Percentiles rank a stretch among this genome's conserved stretches.
Evolutionary conservation across 139 green algal genomes (phyloP).

Genomic region (Trebouxia sp.): DNA sequence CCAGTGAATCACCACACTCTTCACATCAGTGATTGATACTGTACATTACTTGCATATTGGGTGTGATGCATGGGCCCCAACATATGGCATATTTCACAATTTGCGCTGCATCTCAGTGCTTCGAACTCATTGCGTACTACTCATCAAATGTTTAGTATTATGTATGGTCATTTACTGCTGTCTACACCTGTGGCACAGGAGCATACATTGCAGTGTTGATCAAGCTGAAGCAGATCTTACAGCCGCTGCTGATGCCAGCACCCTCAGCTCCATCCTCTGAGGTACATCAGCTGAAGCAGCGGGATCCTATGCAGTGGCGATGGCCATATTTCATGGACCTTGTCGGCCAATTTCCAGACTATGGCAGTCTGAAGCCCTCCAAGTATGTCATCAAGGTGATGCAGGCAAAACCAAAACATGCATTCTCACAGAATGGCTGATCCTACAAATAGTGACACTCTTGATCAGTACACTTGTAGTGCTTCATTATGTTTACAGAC

Average conservation of each 20-base stretch:
- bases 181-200: slow-evolving; percentile 3
- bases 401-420: background rate
- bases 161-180: background rate
- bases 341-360: background rate
- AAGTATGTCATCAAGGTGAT: slow-evolving; percentile 9
- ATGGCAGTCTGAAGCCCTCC: background rate
- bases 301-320: background rate
- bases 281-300: background rate
- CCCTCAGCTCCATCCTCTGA: background rate
- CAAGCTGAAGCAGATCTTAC: background rate
- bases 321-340: background rate
- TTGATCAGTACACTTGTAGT: too few relatives aligned
- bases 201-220: slow-evolving; percentile 2
- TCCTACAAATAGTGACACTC: too few relatives aligned
- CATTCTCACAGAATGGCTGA: background rate
- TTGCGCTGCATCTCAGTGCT: too few relatives aligned
- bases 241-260: background rate
- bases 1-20: too few relatives aligned
- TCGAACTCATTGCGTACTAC: background rate
- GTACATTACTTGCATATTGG: too few relatives aligned
- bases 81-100: too few relatives aligned
- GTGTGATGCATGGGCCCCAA: too few relatives aligned
- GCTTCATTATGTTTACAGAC: too few relatives aligned
- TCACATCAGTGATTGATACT: too few relatives aligned
- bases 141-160: background rate